phyloP scores from a whole-genome alignment of 2,329 filamentous ascomycete genomes.

The Sporothrix inflata region DNA sequence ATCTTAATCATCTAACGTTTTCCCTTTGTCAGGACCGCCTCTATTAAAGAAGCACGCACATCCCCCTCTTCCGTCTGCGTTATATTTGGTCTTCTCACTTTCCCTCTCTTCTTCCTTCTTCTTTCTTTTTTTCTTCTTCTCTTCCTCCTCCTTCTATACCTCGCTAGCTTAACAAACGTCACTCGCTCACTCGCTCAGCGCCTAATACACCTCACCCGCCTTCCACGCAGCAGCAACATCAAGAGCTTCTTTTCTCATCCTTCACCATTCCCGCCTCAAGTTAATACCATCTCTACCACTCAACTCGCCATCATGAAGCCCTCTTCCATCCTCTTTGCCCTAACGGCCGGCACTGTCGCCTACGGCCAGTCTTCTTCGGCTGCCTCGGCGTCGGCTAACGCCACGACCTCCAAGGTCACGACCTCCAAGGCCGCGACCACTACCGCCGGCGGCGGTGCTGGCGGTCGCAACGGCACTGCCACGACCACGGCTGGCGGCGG shows the following conservation, averaged over 20 bases:
- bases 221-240: background rate
- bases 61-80: background rate
- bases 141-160: background rate
- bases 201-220: background rate
- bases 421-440: background rate
- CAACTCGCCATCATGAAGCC: slow-evolving; percentile 27
- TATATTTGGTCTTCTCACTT: background rate
- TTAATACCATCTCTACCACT: background rate
- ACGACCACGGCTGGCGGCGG: background rate
- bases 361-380: slow-evolving; percentile 10
- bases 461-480: slow-evolving; percentile 5
- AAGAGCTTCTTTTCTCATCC: background rate
- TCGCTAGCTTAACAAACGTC: slow-evolving; percentile 9
- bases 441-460: background rate
- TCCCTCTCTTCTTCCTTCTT: background rate
- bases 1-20: slow-evolving; percentile 19
- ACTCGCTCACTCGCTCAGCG: slow-evolving; percentile 18
- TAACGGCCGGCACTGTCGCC: slow-evolving; percentile 19
- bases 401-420: background rate
- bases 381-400: background rate
- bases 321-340: slow-evolving; percentile 27
- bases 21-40: slow-evolving; percentile 17
- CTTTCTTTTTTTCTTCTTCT: background rate
- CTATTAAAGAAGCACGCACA: background rate
- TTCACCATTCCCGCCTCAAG: slow-evolving; percentile 12